These are phyloP conservation scores for Nadsonia commutata DNA, from an alignment of 1,139 yeast species.

Conservation along the genomic window DNA sequence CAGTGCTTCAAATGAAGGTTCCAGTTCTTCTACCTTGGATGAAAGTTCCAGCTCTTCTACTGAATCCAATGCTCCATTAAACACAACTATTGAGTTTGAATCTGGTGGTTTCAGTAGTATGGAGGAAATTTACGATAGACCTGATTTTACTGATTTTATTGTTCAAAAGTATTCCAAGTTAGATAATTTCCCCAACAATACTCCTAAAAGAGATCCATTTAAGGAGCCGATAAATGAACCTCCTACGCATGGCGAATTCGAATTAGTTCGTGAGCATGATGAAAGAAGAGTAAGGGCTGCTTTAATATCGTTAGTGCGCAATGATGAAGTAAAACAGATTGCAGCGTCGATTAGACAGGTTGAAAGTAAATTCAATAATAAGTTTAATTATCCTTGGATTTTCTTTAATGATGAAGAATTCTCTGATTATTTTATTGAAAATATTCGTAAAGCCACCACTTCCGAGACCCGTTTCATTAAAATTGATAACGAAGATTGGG, in stretches of 20 bases:
- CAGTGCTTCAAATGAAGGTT: too few species aligned
- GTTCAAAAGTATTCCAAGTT: neutral
- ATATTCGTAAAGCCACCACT: slow-evolving; percentile 28
- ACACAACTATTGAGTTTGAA: neutral
- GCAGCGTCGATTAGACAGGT: slow-evolving; percentile 39
- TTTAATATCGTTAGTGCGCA: slow-evolving; percentile 53
- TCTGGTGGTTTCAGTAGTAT: neutral
- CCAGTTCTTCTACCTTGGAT: too few species aligned
- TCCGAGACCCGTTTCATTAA: slow-evolving; percentile 45
- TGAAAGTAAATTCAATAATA: slow-evolving; percentile 49
- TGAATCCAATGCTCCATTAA: too few species aligned
- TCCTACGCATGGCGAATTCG: slow-evolving; percentile 10
- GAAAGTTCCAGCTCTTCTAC: too few species aligned
- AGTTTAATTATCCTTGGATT: slow-evolving; percentile 68
- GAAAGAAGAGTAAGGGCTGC: slow-evolving; percentile 51
- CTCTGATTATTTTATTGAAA: slow-evolving; percentile 36
- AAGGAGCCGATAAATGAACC: slow-evolving; percentile 19
- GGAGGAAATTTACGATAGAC: neutral
- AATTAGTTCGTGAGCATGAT: slow-evolving; percentile 9
- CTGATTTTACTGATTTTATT: neutral
- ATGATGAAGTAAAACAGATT: slow-evolving; percentile 39
- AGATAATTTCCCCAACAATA: neutral
- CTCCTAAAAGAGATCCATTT: slow-evolving; percentile 10
- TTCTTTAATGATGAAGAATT: slow-evolving; percentile 63
- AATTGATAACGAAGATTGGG: slow-evolving; percentile 43